Percentiles rank a stretch among this genome's conserved stretches.
Conservation (phyloP, 257 asterid species). For the Catharanthus roseus region DNA sequence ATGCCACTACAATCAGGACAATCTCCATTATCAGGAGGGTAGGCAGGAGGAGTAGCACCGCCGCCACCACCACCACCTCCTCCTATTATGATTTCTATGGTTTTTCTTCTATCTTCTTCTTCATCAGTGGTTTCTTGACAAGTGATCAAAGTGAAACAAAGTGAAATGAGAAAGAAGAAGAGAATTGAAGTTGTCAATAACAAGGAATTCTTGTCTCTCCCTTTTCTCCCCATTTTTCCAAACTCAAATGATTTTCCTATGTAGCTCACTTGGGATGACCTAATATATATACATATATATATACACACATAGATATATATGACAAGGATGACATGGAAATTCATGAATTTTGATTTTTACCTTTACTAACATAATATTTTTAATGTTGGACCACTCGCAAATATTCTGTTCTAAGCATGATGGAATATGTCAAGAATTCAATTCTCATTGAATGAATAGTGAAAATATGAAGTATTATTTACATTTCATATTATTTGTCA, state of each 20-base stretch:
- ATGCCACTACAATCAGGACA: slow-evolving; percentile 31
- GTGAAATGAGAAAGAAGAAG: slow-evolving; percentile 20
- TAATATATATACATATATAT: not conserved
- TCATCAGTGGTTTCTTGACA: slow-evolving; percentile 9
- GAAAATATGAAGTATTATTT: too few relatives aligned
- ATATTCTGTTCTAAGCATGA: too few relatives aligned
- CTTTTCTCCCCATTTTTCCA: slow-evolving; percentile 21
- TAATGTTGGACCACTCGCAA: too few relatives aligned
- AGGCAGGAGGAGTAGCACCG: too few relatives aligned
- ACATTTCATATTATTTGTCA: too few relatives aligned
- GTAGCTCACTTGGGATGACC: not conserved
- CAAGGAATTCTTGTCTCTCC: not conserved
- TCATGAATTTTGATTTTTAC: too few relatives aligned
- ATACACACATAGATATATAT: too few relatives aligned
- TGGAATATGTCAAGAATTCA: too few relatives aligned
- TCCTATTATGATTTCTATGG: slow-evolving; percentile 35
- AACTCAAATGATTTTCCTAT: not conserved
- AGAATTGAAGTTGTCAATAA: slow-evolving; percentile 10
- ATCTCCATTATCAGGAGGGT: slow-evolving; percentile 24
- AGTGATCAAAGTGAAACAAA: slow-evolving; percentile 5
- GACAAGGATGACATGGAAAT: too few relatives aligned
- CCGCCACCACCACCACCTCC: too few relatives aligned
- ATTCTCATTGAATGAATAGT: too few relatives aligned
- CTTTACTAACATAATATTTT: too few relatives aligned
- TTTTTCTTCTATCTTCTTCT: slow-evolving; percentile 12